Percentiles rank a stretch among this genome's conserved stretches.
Evolutionary conservation across 139 green algal genomes (phyloP).

Genomic region (Bryopsis sp.): DNA sequence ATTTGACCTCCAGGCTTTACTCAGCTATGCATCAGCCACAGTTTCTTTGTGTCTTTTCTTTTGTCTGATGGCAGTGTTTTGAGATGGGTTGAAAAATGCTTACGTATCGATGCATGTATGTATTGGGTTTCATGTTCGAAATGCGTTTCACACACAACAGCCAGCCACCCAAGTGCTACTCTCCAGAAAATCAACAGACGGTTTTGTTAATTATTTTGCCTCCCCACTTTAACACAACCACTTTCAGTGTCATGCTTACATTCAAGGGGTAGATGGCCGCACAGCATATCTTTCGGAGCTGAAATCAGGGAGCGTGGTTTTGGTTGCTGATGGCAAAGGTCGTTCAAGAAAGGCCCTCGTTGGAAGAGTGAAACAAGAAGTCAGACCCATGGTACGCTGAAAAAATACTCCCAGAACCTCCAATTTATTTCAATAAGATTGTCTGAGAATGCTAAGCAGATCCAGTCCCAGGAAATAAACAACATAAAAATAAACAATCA

Average conservation of each 20-base stretch:
- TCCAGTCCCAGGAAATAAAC: not conserved
- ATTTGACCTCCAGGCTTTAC: too few relatives aligned
- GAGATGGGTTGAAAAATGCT: too few relatives aligned
- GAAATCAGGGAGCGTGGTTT: constrained; percentile 37
- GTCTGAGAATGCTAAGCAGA: not conserved
- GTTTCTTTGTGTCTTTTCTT: too few relatives aligned
- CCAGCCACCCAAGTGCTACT: too few relatives aligned
- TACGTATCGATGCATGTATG: too few relatives aligned
- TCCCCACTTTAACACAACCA: not conserved
- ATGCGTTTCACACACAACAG: too few relatives aligned
- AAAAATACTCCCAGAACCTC: too few relatives aligned
- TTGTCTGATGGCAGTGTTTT: too few relatives aligned
- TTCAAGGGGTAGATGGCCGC: constrained; percentile 32
- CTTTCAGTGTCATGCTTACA: constrained; percentile 72
- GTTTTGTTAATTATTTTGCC: not conserved
- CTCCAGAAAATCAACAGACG: too few relatives aligned
- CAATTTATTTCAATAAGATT: too few relatives aligned
- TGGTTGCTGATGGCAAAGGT: constrained; percentile 56
- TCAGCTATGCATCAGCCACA: too few relatives aligned
- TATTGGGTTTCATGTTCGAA: too few relatives aligned
- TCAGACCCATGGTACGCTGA: constrained; percentile 61
- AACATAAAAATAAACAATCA: not conserved
- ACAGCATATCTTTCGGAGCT: constrained; percentile 86
- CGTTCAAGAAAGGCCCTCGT: constrained; percentile 44
- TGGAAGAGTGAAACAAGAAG: constrained; percentile 63